phyloP scores from a whole-genome alignment of 2,329 filamentous ascomycete genomes.

The Podosphaera xanthii region DNA sequence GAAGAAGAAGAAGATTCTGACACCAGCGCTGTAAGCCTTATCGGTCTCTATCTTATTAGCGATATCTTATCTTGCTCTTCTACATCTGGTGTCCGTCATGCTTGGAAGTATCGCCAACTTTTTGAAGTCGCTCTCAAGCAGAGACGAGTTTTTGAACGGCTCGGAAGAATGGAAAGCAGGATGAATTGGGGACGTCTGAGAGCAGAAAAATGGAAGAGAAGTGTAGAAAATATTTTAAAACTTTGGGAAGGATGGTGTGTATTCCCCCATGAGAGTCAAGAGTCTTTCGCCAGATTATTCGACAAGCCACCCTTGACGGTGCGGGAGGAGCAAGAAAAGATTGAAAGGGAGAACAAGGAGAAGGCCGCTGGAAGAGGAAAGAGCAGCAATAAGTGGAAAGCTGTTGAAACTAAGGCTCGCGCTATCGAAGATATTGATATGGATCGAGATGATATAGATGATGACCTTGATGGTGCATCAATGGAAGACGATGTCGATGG shows the following conservation, averaged over 20 bases:
- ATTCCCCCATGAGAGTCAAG: conserved; percentile 53
- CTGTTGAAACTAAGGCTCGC: conserved; percentile 16
- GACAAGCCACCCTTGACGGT: conserved; percentile 39
- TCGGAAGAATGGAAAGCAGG: conserved; percentile 38
- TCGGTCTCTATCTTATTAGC: conserved; percentile 58
- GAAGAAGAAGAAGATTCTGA: conserved; percentile 31
- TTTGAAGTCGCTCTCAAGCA: conserved; percentile 38
- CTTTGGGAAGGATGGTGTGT: conserved; percentile 46
- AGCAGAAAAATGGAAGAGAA: conserved; percentile 42
- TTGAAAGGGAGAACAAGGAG: conserved; percentile 14
- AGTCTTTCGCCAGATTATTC: conserved; percentile 46
- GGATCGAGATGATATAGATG: conserved; percentile 21
- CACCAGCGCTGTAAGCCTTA: conserved; percentile 48
- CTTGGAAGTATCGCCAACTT: conserved; percentile 44
- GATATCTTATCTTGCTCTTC: conserved; percentile 44
- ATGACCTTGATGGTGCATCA: conserved; percentile 16
- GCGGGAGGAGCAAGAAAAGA: conserved; percentile 17
- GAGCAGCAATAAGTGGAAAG: conserved; percentile 16
- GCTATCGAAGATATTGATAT: conserved; percentile 23
- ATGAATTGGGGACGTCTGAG: conserved; percentile 43
- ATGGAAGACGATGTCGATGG: conserved; percentile 20
- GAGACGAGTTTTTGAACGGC: conserved; percentile 35
- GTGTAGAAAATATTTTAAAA: conserved; percentile 29
- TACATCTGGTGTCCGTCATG: conserved; percentile 38
- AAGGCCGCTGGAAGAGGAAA: conserved; percentile 12